Conservation (phyloP, 768 basidiomycete genomes). For the Gyrodon lividus region DNA sequence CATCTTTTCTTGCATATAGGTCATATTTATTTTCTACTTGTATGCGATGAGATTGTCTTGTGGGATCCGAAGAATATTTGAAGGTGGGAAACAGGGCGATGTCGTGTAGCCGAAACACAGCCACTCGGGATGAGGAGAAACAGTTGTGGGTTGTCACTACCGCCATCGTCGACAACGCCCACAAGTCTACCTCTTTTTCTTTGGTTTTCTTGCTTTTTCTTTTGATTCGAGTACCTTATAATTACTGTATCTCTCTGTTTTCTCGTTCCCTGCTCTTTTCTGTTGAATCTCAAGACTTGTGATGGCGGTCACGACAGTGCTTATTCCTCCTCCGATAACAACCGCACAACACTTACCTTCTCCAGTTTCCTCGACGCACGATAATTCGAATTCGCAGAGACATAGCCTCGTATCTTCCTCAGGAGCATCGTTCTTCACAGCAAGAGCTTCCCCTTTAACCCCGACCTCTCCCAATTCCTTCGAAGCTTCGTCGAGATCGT, state of each 20-base stretch:
- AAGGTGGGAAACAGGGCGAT: not conserved
- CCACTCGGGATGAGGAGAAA: slow-evolving; percentile 7
- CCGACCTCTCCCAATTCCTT: slow-evolving; percentile 21
- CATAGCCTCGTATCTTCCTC: slow-evolving; percentile 27
- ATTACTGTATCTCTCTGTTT: not conserved
- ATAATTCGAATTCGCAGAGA: slow-evolving; percentile 15
- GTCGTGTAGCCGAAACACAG: slow-evolving; percentile 9
- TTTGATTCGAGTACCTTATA: not conserved
- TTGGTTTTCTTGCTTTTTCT: not conserved
- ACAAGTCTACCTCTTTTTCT: not conserved
- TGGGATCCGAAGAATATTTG: too few species aligned
- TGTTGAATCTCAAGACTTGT: not conserved
- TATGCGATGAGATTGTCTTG: not conserved
- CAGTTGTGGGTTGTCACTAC: not conserved
- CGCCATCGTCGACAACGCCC: not conserved
- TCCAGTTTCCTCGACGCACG: slow-evolving; percentile 11
- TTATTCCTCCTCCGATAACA: slow-evolving; percentile 15
- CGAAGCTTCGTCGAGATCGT: slow-evolving; percentile 33
- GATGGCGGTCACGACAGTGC: slow-evolving; percentile 14
- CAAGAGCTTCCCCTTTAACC: slow-evolving; percentile 24
- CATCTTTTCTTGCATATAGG: not conserved
- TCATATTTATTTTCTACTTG: not conserved
- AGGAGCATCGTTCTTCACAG: slow-evolving; percentile 27
- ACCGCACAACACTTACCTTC: slow-evolving; percentile 14
- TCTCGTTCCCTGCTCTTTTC: not conserved